Percentiles rank a stretch among this genome's conserved stretches.
phyloP scores from a whole-genome alignment of 371 early-diverging fungal species.

The Lichtheimia ramosa region DNA sequence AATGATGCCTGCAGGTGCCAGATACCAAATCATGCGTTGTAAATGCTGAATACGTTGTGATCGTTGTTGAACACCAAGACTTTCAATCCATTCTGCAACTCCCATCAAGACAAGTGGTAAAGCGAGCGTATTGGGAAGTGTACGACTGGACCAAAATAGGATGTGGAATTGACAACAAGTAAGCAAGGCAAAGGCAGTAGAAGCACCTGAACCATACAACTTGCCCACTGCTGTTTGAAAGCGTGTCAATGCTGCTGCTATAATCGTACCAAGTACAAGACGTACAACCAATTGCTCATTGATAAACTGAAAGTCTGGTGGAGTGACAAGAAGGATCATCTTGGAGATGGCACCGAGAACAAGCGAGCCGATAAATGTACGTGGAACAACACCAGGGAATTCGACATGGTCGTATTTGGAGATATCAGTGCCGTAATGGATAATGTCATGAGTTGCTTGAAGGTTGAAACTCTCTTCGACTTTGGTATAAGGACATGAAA shows the following conservation, averaged over 20 bases:
- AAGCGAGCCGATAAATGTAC: slow-evolving; percentile 86
- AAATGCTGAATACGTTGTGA: slow-evolving; percentile 25
- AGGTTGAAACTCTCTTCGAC: slow-evolving; percentile 96
- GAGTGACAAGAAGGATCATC: neutral
- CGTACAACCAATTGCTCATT: slow-evolving; percentile 46
- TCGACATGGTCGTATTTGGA: slow-evolving; percentile 72
- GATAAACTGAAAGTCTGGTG: neutral
- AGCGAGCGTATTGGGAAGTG: slow-evolving; percentile 87
- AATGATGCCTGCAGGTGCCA: slow-evolving; percentile 66
- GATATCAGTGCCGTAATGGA: slow-evolving; percentile 50
- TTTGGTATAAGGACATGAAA: slow-evolving; percentile 82
- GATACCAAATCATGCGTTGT: slow-evolving; percentile 51
- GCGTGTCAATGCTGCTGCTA: slow-evolving; percentile 37
- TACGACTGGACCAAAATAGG: slow-evolving; percentile 85
- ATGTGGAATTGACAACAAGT: slow-evolving; percentile 81
- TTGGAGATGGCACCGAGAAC: slow-evolving; percentile 31
- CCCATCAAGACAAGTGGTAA: slow-evolving; percentile 61
- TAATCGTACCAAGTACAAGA: slow-evolving; percentile 54
- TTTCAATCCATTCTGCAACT: slow-evolving; percentile 37
- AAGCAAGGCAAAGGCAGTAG: slow-evolving; percentile 60
- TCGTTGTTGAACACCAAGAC: slow-evolving; percentile 12
- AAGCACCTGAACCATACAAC: slow-evolving; percentile 59
- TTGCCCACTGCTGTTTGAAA: slow-evolving; percentile 42
- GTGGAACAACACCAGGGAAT: slow-evolving; percentile 94
- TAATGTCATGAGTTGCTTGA: slow-evolving; percentile 90